Evolutionary conservation across 2,329 filamentous ascomycete genomes (phyloP).

Genomic region (Aspergillus nomiae): DNA sequence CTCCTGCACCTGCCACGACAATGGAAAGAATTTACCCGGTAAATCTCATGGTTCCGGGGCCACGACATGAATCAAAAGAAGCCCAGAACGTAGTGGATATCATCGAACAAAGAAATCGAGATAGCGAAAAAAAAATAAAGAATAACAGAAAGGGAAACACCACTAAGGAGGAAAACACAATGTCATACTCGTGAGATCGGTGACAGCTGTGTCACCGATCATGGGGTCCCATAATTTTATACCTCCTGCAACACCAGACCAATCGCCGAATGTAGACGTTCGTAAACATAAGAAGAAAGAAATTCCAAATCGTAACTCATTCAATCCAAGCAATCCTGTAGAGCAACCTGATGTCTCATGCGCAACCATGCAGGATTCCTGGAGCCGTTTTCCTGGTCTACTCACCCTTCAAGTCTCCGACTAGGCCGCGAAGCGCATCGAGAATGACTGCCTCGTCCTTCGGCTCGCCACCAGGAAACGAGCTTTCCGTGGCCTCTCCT

Average conservation of each 20-base stretch:
- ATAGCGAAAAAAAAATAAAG: conserved; percentile 11
- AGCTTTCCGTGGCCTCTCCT: conserved; percentile 43
- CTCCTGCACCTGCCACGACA: conserved; percentile 6
- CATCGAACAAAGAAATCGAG: conserved; percentile 19
- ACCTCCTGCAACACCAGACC: conserved; percentile 15
- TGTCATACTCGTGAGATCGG: conserved; percentile 3
- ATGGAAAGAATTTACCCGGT: conserved; percentile 1
- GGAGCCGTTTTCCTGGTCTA: conserved; percentile 13
- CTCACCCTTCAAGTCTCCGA: conserved; percentile 42
- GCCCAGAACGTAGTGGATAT: conserved; percentile 28
- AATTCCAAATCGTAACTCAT: conserved; percentile 21
- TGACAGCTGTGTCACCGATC: conserved; percentile 1
- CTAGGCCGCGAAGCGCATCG: conserved; percentile 42
- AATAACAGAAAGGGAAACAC: conserved; percentile 1
- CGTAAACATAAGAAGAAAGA: conserved; percentile 16
- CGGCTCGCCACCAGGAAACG: conserved; percentile 46
- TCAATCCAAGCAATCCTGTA: conserved; percentile 9
- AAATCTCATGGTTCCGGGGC: conserved; percentile 3
- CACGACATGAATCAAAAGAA: neutral
- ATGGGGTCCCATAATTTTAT: neutral
- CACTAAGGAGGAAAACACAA: conserved; percentile 1
- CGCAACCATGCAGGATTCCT: neutral
- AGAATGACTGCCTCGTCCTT: conserved; percentile 48
- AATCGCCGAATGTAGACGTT: conserved; percentile 13
- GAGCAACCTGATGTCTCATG: neutral